These are phyloP conservation scores for Rubroshorea leprosula DNA, from an alignment of 345 rosid genomes.

Conservation along the genomic window DNA sequence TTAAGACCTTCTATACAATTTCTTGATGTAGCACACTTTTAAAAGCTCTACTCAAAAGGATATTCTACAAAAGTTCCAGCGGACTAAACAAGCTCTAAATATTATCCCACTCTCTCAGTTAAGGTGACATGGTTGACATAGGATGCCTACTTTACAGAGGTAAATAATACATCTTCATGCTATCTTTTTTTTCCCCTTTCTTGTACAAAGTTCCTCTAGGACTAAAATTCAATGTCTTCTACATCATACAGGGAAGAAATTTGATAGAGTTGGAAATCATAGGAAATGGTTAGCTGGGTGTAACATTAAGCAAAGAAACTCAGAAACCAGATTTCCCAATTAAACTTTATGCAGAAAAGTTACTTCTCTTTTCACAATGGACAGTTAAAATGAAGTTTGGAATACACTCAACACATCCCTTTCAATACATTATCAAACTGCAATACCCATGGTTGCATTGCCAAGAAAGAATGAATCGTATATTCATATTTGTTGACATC, in stretches of 20 bases:
- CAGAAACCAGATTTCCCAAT: not conserved
- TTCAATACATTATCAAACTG: no score
- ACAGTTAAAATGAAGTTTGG: not conserved
- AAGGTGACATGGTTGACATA: not conserved
- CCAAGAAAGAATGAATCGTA: no score
- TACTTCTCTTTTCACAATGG: no score
- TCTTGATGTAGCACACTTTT: not conserved
- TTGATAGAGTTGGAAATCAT: no score
- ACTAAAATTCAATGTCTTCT: not conserved
- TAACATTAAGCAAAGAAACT: no score
- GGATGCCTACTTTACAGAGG: not conserved
- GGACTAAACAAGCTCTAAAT: not conserved
- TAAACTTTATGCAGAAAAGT: not conserved
- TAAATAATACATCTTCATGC: no score
- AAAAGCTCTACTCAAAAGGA: no score
- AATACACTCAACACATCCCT: no score
- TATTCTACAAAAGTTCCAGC: not conserved
- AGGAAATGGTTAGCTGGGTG: no score
- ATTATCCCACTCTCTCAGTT: not conserved
- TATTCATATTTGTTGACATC: no score
- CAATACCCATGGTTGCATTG: no score
- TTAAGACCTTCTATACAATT: not conserved
- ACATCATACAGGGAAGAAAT: not conserved
- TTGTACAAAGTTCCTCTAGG: not conserved
- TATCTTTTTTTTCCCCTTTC: not conserved